Conservation (phyloP, 768 basidiomycete species). For the Clavaria fumosa region DNA sequence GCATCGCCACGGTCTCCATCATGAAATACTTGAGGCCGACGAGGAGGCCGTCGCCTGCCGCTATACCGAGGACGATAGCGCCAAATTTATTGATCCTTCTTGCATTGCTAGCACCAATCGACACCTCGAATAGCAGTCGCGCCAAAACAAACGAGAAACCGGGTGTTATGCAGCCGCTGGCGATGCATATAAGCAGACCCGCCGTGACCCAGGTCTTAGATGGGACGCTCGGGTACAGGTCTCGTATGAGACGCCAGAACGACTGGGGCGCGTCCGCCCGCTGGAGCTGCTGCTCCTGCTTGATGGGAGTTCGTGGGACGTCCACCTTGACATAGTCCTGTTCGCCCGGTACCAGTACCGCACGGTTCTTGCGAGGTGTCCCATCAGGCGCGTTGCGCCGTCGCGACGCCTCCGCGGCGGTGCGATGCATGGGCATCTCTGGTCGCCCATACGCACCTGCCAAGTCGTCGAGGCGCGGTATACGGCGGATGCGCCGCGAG, state of each 20-base stretch:
- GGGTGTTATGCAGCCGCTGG: constrained; percentile 76
- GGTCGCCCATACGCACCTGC: too few relatives aligned
- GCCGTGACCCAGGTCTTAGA: constrained; percentile 52
- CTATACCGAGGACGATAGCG: constrained; percentile 55
- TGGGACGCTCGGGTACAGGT: constrained; percentile 57
- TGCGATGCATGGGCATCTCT: too few relatives aligned
- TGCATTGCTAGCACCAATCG: constrained; percentile 49
- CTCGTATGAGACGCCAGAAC: constrained; percentile 36
- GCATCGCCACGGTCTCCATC: constrained; percentile 60
- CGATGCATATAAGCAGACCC: constrained; percentile 53
- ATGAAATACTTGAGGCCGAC: constrained; percentile 63
- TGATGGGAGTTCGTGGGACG: too few relatives aligned
- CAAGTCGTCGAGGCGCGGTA: too few relatives aligned
- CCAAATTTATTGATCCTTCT: constrained; percentile 53
- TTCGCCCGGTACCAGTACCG: too few relatives aligned
- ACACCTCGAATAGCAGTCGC: constrained; percentile 60
- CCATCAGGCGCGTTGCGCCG: too few relatives aligned
- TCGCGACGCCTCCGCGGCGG: too few relatives aligned
- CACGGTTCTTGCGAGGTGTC: too few relatives aligned
- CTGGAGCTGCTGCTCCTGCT: too few relatives aligned
- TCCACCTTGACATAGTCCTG: too few relatives aligned
- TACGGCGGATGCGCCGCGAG: too few relatives aligned
- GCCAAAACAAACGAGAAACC: constrained; percentile 86
- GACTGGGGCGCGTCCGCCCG: too few relatives aligned
- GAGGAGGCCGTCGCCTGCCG: constrained; percentile 61